A percentile compares a stretch with the other conserved stretches of the same genome.
These are phyloP conservation scores for Aphanomyces euteiches DNA, from an alignment of 352 stramenopile genomes.

Conservation along the genomic window DNA sequence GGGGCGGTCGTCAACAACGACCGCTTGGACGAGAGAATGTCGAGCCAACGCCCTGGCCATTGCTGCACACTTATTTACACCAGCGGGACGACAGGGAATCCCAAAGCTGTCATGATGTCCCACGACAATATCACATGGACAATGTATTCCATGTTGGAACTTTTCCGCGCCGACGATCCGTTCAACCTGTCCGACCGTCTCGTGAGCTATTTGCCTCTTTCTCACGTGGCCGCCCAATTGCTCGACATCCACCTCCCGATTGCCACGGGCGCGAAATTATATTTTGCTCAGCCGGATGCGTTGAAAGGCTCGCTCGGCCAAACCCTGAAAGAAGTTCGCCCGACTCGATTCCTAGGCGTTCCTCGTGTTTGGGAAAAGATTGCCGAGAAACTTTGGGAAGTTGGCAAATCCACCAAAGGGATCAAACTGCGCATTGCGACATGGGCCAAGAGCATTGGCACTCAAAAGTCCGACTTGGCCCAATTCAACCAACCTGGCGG, in stretches of 20 bases:
- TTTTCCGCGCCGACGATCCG: conserved; percentile 52
- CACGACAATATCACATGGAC: conserved; percentile 93
- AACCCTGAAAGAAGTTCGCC: conserved; percentile 82
- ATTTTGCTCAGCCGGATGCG: conserved; percentile 87
- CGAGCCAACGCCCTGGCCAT: conserved; percentile 73
- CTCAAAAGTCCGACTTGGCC: conserved; percentile 67
- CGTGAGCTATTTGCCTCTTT: conserved; percentile 87
- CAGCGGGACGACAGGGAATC: conserved; percentile 90
- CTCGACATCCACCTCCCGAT: conserved; percentile 84
- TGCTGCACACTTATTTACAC: conserved; percentile 93
- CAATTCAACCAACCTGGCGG: conserved; percentile 85
- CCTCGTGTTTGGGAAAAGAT: conserved; percentile 93
- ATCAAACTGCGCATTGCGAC: conserved; percentile 89
- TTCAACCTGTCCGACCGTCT: conserved; percentile 64
- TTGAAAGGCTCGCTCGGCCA: conserved; percentile 83
- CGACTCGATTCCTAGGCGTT: conserved; percentile 88
- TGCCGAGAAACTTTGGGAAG: conserved; percentile 86
- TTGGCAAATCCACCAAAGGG: conserved; percentile 77
- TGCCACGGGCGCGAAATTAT: conserved; percentile 61
- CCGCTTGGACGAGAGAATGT: conserved; percentile 68
- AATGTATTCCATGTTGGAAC: conserved; percentile 62
- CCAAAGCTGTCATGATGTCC: conserved; percentile 96
- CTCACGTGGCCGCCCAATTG: conserved; percentile 84
- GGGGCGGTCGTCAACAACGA: conserved; percentile 60
- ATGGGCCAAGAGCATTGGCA: conserved; percentile 86